Evolutionary conservation across 305 asterid species (phyloP), one percentile per base, ranked within the genome.

Genomic region (Rubia tinctorum): DNA sequence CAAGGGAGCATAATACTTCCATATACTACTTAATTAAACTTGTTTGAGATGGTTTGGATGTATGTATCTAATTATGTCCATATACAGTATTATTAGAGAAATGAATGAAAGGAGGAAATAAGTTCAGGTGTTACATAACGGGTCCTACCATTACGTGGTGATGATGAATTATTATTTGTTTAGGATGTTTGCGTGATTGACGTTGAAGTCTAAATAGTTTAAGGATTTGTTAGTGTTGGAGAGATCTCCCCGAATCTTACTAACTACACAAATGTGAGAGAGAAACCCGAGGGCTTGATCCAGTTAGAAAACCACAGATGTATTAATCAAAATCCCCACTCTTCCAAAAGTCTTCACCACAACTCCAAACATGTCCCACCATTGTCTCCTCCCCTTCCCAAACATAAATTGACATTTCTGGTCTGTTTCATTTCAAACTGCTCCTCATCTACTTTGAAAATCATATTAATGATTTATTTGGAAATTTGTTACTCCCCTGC

Each of bases 161-260:
- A 82, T 90, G 86, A 84, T 86, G 88, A 79, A 86, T 22, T 18
- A 53, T 82, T 80, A 81, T 82, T 39, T 85, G 86, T 86, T 77
- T 82, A 77, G 85, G 87, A 82, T 86, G 84, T 86, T 87, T 92
- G 96, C 96, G 98, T 88, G 96, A 90, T 92, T 90, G 91, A 88
- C 96, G 96, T 90, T 88, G 88, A 90, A 83, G 76, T 83, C 82
- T 72, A 75, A 72, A 56, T 80, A 76, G 73, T 78, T 55, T 72
- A 43, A 49, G 71, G 59, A n/a, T 89, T 87, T 87, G 81, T 56
- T 61, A 79, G 69, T 45, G 75, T 56, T 49, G 51, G 70, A 80
- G 79, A 86, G 96, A 92, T 87, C 86, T 87, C 74, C 70, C 78
- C 88, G 80, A 80, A 90, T 92, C 94, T 88, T 88, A 86, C 93